Evolutionary conservation across 108 stramenopile species (phyloP).

Genomic region (Skeletonema menzelii): DNA sequence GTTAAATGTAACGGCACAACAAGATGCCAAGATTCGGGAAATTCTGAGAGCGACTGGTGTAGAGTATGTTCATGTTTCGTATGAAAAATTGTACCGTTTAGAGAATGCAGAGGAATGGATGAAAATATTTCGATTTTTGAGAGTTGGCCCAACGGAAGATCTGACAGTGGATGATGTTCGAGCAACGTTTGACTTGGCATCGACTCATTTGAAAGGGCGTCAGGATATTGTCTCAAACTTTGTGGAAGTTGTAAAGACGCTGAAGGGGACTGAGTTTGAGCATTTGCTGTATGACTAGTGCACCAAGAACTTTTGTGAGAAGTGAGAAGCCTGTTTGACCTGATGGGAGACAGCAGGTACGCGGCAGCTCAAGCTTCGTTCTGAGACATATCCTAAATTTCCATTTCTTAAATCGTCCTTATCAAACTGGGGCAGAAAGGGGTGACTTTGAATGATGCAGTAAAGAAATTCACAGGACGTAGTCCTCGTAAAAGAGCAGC

Average conservation of each 20-base stretch:
- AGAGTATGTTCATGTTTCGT: conserved; percentile 14
- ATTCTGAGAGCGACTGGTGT: not conserved
- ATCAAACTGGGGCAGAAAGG: too few species aligned
- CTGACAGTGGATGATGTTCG: conserved; percentile 1
- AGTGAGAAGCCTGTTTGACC: too few species aligned
- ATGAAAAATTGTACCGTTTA: conserved; percentile 11
- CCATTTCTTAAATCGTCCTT: too few species aligned
- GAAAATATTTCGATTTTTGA: conserved; percentile 14
- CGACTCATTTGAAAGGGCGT: not conserved
- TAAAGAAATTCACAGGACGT: too few species aligned
- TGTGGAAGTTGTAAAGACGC: not conserved
- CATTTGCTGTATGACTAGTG: not conserved
- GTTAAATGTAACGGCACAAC: not conserved
- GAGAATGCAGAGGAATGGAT: conserved; percentile 16
- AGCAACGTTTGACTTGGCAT: not conserved
- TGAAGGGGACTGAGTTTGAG: not conserved
- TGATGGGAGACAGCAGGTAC: too few species aligned
- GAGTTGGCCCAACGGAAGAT: conserved; percentile 10
- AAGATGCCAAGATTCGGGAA: not conserved
- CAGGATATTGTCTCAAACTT: not conserved
- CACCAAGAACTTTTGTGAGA: too few species aligned
- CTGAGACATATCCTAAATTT: too few species aligned
- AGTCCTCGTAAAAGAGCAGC: too few species aligned
- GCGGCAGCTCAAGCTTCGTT: too few species aligned
- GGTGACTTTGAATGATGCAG: too few species aligned